These are phyloP conservation scores for Rhodotorula sp. DNA, from an alignment of 1,284 basidiomycete species.

Conservation along the genomic window DNA sequence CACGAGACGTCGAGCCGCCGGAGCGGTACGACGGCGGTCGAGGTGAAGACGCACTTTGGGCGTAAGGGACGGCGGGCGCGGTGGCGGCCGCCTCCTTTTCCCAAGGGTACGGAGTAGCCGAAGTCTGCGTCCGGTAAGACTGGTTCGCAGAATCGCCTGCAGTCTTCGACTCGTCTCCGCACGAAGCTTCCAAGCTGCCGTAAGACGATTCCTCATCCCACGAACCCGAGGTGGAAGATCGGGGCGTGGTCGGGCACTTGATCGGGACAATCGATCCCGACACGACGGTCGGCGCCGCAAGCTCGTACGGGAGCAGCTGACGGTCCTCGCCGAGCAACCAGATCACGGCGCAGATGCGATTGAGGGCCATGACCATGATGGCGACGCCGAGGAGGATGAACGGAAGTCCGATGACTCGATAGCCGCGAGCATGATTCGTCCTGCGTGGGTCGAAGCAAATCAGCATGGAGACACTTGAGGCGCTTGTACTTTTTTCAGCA, in stretches of 20 bases:
- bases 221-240: neutral
- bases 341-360: conserved; percentile 37
- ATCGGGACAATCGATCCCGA: conserved; percentile 35
- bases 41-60: conserved; percentile 3
- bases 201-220: conserved; percentile 36
- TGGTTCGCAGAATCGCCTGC: conserved; percentile 7
- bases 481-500: no score
- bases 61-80: conserved; percentile 10
- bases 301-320: conserved; percentile 34
- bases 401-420: conserved; percentile 32
- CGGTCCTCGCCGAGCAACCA: conserved; percentile 40
- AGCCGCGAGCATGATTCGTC: conserved; percentile 30
- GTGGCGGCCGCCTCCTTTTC: conserved; percentile 27
- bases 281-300: conserved; percentile 28
- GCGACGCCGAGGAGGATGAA: conserved; percentile 37
- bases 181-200: conserved; percentile 1
- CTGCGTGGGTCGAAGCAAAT: conserved; percentile 1
- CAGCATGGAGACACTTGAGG: neutral
- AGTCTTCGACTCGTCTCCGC: conserved; percentile 12
- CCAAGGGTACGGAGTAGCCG: conserved; percentile 37
- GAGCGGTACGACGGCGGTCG: conserved; percentile 33
- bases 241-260: conserved; percentile 25
- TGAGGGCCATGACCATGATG: conserved; percentile 39
- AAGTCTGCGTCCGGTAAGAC: conserved; percentile 32
- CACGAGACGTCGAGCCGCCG: conserved; percentile 7